Evolutionary conservation across 2,329 filamentous ascomycete species (phyloP), one percentile per base, ranked within the genome.

Genomic region (Fusarium sp.): DNA sequence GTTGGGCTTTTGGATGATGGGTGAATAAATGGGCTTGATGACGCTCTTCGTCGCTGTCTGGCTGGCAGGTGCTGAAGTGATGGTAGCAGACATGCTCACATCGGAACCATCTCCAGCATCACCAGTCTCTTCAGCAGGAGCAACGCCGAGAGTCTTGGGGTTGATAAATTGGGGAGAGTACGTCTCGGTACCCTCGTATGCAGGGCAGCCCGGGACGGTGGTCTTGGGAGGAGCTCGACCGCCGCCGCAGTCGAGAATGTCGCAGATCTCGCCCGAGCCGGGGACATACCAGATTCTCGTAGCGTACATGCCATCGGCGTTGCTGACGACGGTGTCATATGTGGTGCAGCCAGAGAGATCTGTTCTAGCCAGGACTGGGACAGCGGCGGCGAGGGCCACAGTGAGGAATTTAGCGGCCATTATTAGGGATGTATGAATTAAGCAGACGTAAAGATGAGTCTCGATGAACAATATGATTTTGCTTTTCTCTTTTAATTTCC

Each of bases 221-320:
- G 85, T 87, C 81, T 88, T 91, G 63, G 88, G 85, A 4, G 89
- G 87, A 10, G 88, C 89, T 45, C 85, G 83, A 57, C 89, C 89
- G 68, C 89, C 89, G 60, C 89, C 89, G 78, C 89, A 91, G 83
- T 91, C 89, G 70, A 89, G 83, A 65, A 87, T 74, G 12, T 82
- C 81, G 83, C 89, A 91, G 75, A 91, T 81, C 80, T 91, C 88
- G 75, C 88, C 88, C 18, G 85, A 87, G 69, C 79, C 87, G 3
- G 88, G 88, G 54, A 89, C 84, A 77, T 87, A 91, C 82, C 83
- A 91, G 72, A 88, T 77, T 46, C 84, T 63, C 57, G 82, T 84
- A 42, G 82, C 81, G 70, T 83, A 84, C 62, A 78, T 75, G 46
- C 74, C 75, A 55, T 58, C 42, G 44, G 72, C 68, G 62, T 76